Evolutionary conservation across 192 early-diverging fungal genomes (phyloP), one percentile per base, ranked within the genome.

Genomic region (Spizellomyces sp.): DNA sequence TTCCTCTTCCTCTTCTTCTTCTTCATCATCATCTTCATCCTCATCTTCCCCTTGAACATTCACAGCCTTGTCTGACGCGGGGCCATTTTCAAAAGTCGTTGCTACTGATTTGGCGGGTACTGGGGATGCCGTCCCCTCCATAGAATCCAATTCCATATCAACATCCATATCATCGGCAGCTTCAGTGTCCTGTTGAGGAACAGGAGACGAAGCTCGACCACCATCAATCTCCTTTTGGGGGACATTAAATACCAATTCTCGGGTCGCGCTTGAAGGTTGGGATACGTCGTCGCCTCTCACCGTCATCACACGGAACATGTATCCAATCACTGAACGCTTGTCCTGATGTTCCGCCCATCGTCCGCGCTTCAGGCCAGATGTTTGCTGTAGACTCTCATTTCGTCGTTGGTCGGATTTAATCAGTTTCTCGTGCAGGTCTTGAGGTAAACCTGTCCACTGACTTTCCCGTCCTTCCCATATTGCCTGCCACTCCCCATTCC

Each of bases 1-100:
- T 19, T 45, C 47, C 21, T 66, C 65, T 54, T 66, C 65, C 17
- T 66, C 65, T 46, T 66, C 64, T 52, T 66, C 64, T 41, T 66
- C 64, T 19, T 66, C 69, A 43, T 70, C 45, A 47, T 60, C 69
- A 10, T 58, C 67, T 8, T 66, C 47, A 22, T 56, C 62, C 22
- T 72, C 70, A 7, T 64, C 70, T 17, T 66, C 52, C 36, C 45
- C 62, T 45, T 57, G 42, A 4, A 36, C 9, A 19, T 22, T 62
- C 61, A 19, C 17, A 5, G 17, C 61, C 17, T 62, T 36, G 42
- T n/a, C 9, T 22, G 61, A n/a, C 41, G 61, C 19, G 5, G 61
- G 15, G 21, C n/a, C 54, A 56, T 56, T 19, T 56, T 4, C 5
- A 56, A 5, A 22, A 7, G 61, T 62, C 42, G 61, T 17, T 15